A percentile compares a stretch with the other conserved stretches of the same genome.
These are phyloP conservation scores for Lyophyllum shimeji DNA, from an alignment of 768 basidiomycete genomes.

Conservation along the genomic window DNA sequence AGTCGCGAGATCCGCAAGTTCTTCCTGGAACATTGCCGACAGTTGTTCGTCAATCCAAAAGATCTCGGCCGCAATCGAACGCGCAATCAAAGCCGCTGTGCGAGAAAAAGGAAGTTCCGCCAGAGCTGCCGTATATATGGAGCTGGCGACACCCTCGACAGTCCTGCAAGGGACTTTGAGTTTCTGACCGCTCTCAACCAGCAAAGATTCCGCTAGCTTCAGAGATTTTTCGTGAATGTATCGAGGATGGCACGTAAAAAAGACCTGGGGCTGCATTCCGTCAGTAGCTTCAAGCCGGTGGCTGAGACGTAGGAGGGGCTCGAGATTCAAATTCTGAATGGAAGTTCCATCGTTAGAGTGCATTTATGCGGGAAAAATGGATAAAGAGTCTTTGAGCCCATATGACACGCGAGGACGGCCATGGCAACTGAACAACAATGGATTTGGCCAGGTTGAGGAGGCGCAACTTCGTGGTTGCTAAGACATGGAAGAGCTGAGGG, in stretches of 20 bases:
- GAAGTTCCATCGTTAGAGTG: neutral
- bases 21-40: neutral
- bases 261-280: neutral
- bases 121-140: neutral
- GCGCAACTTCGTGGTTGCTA: neutral
- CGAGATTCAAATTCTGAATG: neutral
- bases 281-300: neutral
- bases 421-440: neutral
- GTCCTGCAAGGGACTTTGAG: neutral
- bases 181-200: neutral
- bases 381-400: neutral
- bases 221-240: constrained; percentile 1
- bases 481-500: too few relatives aligned
- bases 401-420: neutral
- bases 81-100: constrained; percentile 5
- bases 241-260: constrained; percentile 3
- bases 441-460: neutral
- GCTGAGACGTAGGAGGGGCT: neutral
- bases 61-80: neutral
- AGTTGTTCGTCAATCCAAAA: constrained; percentile 2
- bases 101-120: neutral
- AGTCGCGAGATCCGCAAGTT: constrained; percentile 5
- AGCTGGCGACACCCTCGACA: neutral
- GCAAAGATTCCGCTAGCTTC: neutral
- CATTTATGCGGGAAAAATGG: neutral